Base-by-base conservation (phyloP, 768 basidiomycete species). In the Pisolithus sp. region DNA sequence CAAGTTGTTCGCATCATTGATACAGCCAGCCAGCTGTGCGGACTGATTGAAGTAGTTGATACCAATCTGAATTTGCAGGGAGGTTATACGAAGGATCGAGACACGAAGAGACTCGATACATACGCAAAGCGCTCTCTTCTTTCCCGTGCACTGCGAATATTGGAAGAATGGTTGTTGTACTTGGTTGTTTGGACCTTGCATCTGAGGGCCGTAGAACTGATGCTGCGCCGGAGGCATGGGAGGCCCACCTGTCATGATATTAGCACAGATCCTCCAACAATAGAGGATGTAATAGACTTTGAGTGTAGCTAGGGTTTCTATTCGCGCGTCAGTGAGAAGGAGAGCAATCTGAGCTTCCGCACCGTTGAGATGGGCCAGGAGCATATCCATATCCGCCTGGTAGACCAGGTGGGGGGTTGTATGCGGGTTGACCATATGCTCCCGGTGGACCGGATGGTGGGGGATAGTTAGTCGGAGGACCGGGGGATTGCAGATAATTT, bases 1-100 rank as follows among this genome's bases (percentile, higher is more conserved):
- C 49, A 97, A 80, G 64, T 93, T 94, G 45, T 74, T 68, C 0
- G 85, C 94, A 61, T 99, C 95, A 64, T 97, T 95, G 64, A 95
- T 86, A 63, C 95, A 98, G 9, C 95, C 95, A 0, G 72, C 67
- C 7, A 97, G 73, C 58, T 83, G 77, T n/a, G 77, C 77, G 4
- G 66, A 65, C 58, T 83, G 81, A 1, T 88, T 85, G 20, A 75
- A 63, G 64, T 97, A 97, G 67, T 92, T 92, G 59, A 96, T 89
- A 0, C 94, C 94, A 57, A 96, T 83, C 91, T 92, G 57, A 9
- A 37, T 31, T 40, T 18, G 10, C 2, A 2, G 9, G 18, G 54
- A 23, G 10, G 17, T 34, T 46, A 30, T 20, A 24, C 37, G 26
- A 51, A 5, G 47, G 12, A n/a, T 4, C 34, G 40, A 23, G 24